Conservation (phyloP, 202 grass and related monocot species). For the Panicum hallii region DNA sequence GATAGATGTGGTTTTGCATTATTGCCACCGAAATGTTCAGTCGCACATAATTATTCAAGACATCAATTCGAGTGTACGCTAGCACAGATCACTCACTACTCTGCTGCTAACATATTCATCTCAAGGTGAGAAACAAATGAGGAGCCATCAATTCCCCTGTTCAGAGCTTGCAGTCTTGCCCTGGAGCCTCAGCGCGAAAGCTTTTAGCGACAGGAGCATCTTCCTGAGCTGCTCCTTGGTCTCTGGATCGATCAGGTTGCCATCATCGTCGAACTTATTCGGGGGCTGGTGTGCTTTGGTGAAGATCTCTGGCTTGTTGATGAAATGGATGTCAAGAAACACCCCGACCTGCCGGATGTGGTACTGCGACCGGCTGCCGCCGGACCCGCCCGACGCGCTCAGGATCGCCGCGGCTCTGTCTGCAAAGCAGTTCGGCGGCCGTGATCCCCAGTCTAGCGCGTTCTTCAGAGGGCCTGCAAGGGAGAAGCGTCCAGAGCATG, state of each 20-base stretch:
- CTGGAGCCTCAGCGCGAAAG: conserved; percentile 65
- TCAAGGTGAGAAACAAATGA: not conserved
- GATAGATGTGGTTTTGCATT: not conserved
- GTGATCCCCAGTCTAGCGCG: conserved; percentile 75
- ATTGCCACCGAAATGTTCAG: not conserved
- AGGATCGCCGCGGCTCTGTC: conserved; percentile 68
- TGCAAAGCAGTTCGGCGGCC: conserved; percentile 61
- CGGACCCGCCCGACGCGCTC: conserved; percentile 71
- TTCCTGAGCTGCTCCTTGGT: conserved; percentile 56
- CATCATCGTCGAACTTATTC: conserved; percentile 65
- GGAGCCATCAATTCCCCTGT: not conserved
- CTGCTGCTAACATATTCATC: no score
- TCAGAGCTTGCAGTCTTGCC: conserved; percentile 4
- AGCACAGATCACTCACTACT: not conserved
- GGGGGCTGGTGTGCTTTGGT: conserved; percentile 46
- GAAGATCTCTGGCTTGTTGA: conserved; percentile 82
- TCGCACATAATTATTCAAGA: not conserved
- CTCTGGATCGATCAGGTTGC: conserved; percentile 62
- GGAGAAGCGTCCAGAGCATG: no score
- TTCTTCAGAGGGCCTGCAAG: conserved; percentile 74
- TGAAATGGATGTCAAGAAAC: conserved; percentile 83
- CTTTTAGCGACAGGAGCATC: conserved; percentile 60
- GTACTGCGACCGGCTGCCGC: conserved; percentile 66
- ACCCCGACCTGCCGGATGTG: conserved; percentile 84
- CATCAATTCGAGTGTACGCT: not conserved